Evolutionary conservation across 225 moss, liverwort and hornwort genomes (phyloP).

Genomic region (Ulota crispa): DNA sequence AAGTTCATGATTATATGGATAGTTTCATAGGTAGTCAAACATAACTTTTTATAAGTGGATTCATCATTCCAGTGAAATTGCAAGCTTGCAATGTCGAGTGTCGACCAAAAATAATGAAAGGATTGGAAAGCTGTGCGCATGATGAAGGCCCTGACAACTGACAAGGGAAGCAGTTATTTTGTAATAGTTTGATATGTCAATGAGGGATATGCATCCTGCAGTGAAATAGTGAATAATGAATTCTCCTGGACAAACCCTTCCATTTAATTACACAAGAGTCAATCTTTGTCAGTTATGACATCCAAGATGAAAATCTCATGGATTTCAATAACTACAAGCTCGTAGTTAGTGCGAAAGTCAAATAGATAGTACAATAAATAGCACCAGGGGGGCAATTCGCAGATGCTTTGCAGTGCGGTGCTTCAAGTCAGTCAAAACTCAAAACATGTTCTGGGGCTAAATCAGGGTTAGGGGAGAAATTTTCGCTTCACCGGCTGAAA

Average conservation of each 20-base stretch:
- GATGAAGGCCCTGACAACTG: constrained; percentile 29
- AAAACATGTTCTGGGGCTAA: too few relatives aligned
- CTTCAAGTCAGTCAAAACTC: not conserved
- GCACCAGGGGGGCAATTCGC: not conserved
- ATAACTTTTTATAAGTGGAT: too few relatives aligned
- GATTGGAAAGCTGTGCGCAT: not conserved
- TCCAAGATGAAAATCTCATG: not conserved
- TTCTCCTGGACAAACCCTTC: not conserved
- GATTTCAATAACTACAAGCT: not conserved
- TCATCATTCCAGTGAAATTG: too few relatives aligned
- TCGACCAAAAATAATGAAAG: too few relatives aligned
- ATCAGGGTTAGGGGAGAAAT: too few relatives aligned
- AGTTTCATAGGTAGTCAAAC: too few relatives aligned
- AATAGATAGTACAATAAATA: not conserved
- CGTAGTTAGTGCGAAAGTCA: not conserved
- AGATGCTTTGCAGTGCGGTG: not conserved
- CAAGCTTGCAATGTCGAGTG: too few relatives aligned
- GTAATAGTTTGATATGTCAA: not conserved
- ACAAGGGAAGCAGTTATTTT: not conserved
- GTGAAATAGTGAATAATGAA: not conserved
- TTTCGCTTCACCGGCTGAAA: too few relatives aligned
- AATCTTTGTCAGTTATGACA: constrained; percentile 11
- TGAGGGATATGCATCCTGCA: not conserved
- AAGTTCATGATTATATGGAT: too few relatives aligned
- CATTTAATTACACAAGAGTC: not conserved